Base-by-base conservation (phyloP, 1,284 basidiomycete species). In the Xerocomus nothofagi region DNA sequence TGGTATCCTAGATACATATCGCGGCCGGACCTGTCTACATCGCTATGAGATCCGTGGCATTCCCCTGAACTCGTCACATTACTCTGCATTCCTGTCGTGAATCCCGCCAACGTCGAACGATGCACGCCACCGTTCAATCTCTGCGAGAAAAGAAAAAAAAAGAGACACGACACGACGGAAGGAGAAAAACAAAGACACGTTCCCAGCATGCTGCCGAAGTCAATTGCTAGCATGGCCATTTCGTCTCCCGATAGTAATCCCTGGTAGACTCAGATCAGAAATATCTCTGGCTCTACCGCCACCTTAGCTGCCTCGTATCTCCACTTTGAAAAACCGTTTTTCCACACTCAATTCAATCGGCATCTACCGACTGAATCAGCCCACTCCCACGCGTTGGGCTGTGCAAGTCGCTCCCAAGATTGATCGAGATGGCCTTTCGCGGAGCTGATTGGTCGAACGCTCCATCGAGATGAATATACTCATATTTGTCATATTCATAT, bases 331-430 rank as follows among this genome's bases (percentile, higher is more conserved):
- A n/a, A 27, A 39, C 21, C 42, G 33, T 46, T 23, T n/a, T 10
- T 44, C 51, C 39, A 50, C 52, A 51, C 46, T 20, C 47, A 43
- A 66, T 64, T 68, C 60, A 68, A 31, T 68, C 62, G 62, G 62
- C 44, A 51, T 48, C 0, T 34, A 10, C 62, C 62, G 62, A 27
- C 32, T 33, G 34, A 26, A 5, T 15, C 1, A 24, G n/a, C 6
- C 30, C 36, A 26, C 42, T 66, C 65, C 42, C 61, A 63, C 63
- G 65, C 47, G 43, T 34, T 30, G 48, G 61, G 61, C 61, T 62
- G 56, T 65, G 49, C 44, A 37, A 39, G 45, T 47, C 44, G 42
- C 47, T 45, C 41, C 30, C 51, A 39, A 51, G 50, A 61, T 60
- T 51, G 60, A 65, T 62, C 58, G n/a, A n/a, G n/a, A n/a, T n/a